Evolutionary conservation across 2,329 filamentous ascomycete species (phyloP), one percentile per base, ranked within the genome.

Genomic region (Fusarium austroafricanum): DNA sequence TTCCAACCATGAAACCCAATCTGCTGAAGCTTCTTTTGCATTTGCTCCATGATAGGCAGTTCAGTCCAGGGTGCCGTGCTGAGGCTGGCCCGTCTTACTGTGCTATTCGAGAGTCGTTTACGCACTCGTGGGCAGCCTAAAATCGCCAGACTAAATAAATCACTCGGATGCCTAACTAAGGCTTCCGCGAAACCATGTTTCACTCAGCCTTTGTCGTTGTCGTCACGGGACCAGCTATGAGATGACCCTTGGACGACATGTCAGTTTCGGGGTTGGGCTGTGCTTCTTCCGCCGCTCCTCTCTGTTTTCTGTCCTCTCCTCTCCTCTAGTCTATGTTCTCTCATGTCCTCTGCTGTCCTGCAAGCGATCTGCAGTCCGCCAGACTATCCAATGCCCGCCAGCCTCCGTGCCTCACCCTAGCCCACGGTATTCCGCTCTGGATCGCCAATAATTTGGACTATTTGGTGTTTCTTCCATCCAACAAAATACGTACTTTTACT

Each of bases 101-200:
- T 65, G 45, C 29, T 51, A 40, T 65, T 53, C 46, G 42, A 44
- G 31, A 23, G 18, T 51, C 23, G 44, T 45, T 44, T 37, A 37
- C 49, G 47, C 43, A 58, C 60, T 55, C 43, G 46, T 66, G 61
- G 49, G 55, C 56, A 55, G 55, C 61, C 55, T 52, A 47, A 46
- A 47, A 45, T 55, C 29, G 21, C 38, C 39, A 60, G 49, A 43
- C 63, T 65, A 52, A 31, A 58, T 52, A 47, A 38, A 45, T 46
- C 26, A 21, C 18, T 38, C 65, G 60, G 65, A 33, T 69, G 65
- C 65, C 65, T 68, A 62, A 38, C 38, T 37, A 43, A 54, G 65
- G 51, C 61, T 62, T 43, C 61, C 51, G 60, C 51, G 45, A 66
- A 60, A 44, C 43, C 43, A 57, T 69, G 65, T 68, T 61, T 68